Conservation (phyloP, 1,284 basidiomycete species). For the Phellopilus nigrolimitatus region DNA sequence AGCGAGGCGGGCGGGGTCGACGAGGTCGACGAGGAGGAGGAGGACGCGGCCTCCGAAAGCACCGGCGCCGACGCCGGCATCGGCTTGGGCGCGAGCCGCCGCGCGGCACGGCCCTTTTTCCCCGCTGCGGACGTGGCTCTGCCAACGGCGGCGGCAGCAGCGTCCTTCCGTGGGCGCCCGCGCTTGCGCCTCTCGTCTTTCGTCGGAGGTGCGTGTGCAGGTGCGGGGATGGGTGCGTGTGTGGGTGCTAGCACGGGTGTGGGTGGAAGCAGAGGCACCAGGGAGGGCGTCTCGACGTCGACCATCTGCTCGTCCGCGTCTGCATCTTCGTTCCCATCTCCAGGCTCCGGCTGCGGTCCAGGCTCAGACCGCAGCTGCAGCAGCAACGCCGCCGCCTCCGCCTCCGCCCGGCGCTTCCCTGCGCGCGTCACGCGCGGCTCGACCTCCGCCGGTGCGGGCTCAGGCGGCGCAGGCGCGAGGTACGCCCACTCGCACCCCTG, state of each 20-base stretch:
- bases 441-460: neutral
- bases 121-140: too few species aligned
- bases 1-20: too few species aligned
- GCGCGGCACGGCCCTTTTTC: too few species aligned
- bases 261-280: neutral
- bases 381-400: neutral
- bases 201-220: neutral
- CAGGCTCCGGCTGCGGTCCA: neutral
- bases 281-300: neutral
- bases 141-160: too few species aligned
- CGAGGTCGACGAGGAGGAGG: too few species aligned
- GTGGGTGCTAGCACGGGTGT: neutral
- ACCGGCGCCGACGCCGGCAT: too few species aligned
- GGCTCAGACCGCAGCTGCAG: neutral
- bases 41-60: too few species aligned
- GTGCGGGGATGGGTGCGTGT: neutral
- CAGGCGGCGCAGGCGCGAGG: neutral
- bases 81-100: too few species aligned
- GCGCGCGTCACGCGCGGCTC: neutral
- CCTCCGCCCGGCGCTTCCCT: neutral
- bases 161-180: constrained; percentile 7
- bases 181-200: constrained; percentile 4
- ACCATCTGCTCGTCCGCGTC: neutral
- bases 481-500: neutral
- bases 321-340: neutral